phyloP scores from a whole-genome alignment of 2,329 filamentous ascomycete species.

The Hortaea werneckii region DNA sequence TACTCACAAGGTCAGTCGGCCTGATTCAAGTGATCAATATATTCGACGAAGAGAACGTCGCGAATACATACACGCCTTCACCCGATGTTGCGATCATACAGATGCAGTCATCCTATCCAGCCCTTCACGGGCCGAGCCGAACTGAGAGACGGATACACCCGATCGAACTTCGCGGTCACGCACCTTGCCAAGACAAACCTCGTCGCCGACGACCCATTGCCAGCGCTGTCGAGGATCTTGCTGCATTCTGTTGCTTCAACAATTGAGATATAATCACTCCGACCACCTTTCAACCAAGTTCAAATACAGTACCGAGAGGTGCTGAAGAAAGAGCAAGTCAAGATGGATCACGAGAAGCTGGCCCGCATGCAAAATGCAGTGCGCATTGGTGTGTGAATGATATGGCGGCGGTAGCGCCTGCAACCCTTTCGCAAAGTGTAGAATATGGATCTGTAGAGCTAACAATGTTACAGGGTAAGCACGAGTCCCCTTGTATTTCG shows the following conservation, averaged over 20 bases:
- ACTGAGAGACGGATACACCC: no score
- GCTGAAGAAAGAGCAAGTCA: slow-evolving; percentile 5
- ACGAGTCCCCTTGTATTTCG: background rate
- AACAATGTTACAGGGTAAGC: slow-evolving; percentile 25
- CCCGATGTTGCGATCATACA: no score
- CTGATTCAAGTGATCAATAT: no score
- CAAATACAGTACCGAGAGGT: background rate
- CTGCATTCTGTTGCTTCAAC: slow-evolving; percentile 1
- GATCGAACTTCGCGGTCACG: background rate
- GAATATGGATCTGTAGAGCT: slow-evolving; percentile 9
- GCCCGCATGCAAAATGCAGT: slow-evolving; percentile 56
- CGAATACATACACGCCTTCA: no score
- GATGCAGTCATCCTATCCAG: no score
- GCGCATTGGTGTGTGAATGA: slow-evolving; percentile 55
- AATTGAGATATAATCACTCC: slow-evolving; percentile 2
- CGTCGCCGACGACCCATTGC: background rate
- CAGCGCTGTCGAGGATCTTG: slow-evolving; percentile 7
- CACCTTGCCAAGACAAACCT: background rate
- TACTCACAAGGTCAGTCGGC: no score
- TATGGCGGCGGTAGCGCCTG: background rate
- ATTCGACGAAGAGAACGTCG: no score
- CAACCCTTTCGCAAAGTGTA: background rate
- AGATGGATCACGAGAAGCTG: slow-evolving; percentile 57
- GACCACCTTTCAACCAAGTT: background rate
- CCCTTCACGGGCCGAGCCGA: no score